These are phyloP conservation scores for Aechmea fasciata DNA, from an alignment of 176 grass and related monocot species.

Conservation along the genomic window DNA sequence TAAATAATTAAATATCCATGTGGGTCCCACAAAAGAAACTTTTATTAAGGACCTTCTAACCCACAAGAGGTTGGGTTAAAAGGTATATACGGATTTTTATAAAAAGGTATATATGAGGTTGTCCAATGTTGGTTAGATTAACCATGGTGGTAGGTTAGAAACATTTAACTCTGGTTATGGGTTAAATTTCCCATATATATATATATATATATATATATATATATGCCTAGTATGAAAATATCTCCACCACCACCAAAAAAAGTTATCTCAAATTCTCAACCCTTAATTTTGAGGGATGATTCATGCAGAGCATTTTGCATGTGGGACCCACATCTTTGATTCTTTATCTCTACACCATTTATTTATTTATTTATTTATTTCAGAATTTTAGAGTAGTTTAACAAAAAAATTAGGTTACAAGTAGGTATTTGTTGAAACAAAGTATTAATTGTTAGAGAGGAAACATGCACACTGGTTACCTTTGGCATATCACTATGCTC, in stretches of 20 bases:
- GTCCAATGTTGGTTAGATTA: conserved; percentile 39
- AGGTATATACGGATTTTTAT: conserved; percentile 25
- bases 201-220: too few relatives aligned
- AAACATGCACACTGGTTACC: too few relatives aligned
- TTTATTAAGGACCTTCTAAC: conserved; percentile 1
- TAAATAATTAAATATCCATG: neutral
- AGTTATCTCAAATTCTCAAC: neutral
- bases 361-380: too few relatives aligned
- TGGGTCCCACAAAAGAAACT: neutral
- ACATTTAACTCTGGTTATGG: conserved; percentile 14
- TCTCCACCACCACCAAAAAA: conserved; percentile 1
- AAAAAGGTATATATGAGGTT: conserved; percentile 21
- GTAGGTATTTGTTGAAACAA: too few relatives aligned
- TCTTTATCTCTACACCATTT: neutral
- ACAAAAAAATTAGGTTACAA: too few relatives aligned
- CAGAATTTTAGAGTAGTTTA: too few relatives aligned
- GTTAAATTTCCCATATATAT: conserved; percentile 13
- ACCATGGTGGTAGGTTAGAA: conserved; percentile 22
- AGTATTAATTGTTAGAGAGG: too few relatives aligned
- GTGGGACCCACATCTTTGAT: neutral
- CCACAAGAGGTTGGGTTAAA: neutral
- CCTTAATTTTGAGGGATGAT: neutral
- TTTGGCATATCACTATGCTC: too few relatives aligned
- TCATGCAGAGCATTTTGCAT: neutral
- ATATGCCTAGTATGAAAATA: neutral